Evolutionary conservation across 2,329 filamentous ascomycete genomes (phyloP), one percentile per base, ranked within the genome.

Genomic region (Phialocephala subalpina): DNA sequence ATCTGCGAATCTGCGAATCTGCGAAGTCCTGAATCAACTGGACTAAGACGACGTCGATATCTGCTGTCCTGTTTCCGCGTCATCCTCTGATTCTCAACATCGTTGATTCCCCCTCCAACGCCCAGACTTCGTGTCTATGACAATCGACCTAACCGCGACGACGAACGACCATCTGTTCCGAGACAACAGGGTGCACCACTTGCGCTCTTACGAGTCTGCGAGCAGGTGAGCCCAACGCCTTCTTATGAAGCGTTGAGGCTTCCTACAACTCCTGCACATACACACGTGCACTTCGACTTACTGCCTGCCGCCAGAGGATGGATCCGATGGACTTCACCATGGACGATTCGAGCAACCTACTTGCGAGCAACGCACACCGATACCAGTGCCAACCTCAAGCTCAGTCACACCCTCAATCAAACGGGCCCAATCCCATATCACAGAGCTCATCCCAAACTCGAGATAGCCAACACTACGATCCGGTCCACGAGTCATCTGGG

Each of bases 361-460:
- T 29, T 27, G 47, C 47, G 6, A 18, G 18, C 20, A 11, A 18
- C 14, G 55, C 55, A 57, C 55, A 57, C 12, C 55, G 33, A 18
- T 57, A 57, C 35, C 55, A 57, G 33, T 57, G 55, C 38, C 55
- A 57, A 20, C 33, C 55, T 57, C 55, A 35, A 57, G 35, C 29
- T 8, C 55, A 35, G 29, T 16, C 55, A 29, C 20, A 36, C n/a
- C 33, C 29, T 2, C 55, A 38, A 11, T 6, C 22, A 53, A 53
- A 49, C n/a, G 45, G n/a, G 20, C 6, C 49, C 9, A 29, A 53
- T 53, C n/a, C 27, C 49, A 33, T 22, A 18, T 29, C 49, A 18
- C 49, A 53, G 49, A 22, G 49, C 27, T 22, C 22, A 11, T 53
- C 49, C 22, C 55, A 57, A 57, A 20, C 18, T 20, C 52, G 52